These are phyloP conservation scores for Verticillium albo-atrum DNA, from an alignment of 2,329 filamentous ascomycete species.

Conservation along the genomic window DNA sequence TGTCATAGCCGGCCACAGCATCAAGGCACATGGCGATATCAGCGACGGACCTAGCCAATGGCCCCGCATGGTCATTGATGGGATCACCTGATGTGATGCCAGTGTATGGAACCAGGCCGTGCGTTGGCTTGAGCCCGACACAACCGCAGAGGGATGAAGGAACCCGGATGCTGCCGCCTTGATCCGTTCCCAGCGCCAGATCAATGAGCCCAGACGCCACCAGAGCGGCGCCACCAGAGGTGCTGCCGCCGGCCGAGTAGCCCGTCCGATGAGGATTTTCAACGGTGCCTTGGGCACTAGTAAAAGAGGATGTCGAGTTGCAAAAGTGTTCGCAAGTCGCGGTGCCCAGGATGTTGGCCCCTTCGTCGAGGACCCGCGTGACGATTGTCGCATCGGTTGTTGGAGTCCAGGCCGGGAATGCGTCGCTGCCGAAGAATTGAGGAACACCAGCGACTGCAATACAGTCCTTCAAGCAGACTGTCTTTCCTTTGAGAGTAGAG, in stretches of 20 bases:
- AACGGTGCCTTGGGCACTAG: constrained; percentile 38
- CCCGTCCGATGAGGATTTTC: constrained; percentile 39
- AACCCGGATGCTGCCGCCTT: constrained; percentile 41
- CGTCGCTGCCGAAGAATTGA: constrained; percentile 47
- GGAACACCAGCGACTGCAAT: constrained; percentile 50
- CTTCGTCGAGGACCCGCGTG: constrained; percentile 43
- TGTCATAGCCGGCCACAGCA: constrained; percentile 42
- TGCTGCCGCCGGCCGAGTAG: constrained; percentile 45
- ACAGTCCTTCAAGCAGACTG: constrained; percentile 49
- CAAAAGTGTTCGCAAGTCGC: constrained; percentile 51
- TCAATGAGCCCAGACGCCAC: constrained; percentile 38
- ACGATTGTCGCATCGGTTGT: constrained; percentile 50
- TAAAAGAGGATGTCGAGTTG: constrained; percentile 42
- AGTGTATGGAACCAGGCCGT: constrained; percentile 46
- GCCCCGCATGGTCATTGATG: constrained; percentile 45
- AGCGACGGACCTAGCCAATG: constrained; percentile 32
- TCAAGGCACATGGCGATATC: constrained; percentile 38
- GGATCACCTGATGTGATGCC: constrained; percentile 43
- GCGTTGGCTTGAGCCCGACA: constrained; percentile 44
- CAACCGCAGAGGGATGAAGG: constrained; percentile 34
- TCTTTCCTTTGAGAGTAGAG: constrained; percentile 32
- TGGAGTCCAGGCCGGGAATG: constrained; percentile 44
- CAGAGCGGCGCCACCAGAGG: constrained; percentile 40
- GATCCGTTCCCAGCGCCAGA: constrained; percentile 42
- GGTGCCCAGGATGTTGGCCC: constrained; percentile 44